A percentile compares a stretch with the other conserved stretches of the same genome.
Evolutionary conservation across 441 rosid species (phyloP).

Genomic region (Adansonia gregorii): DNA sequence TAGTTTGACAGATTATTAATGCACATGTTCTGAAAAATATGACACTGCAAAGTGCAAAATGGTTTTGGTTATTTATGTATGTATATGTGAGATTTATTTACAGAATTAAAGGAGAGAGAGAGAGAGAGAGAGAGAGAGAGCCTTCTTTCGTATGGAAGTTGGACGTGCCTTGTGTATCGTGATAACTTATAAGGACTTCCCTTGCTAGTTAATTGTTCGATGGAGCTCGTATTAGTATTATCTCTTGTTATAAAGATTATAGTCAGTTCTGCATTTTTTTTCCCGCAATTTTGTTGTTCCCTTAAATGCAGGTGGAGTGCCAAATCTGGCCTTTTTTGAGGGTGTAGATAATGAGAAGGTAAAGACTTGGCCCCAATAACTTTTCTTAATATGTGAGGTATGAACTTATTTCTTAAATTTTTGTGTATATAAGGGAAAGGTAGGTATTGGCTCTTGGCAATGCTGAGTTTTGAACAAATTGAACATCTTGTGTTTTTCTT

Average conservation of each 20-base stretch:
- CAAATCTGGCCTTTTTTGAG: conserved; percentile 71
- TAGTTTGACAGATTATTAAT: background rate
- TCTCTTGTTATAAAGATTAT: background rate
- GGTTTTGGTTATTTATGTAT: background rate
- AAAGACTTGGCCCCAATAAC: conserved; percentile 14
- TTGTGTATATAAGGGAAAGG: background rate
- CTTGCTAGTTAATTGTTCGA: background rate
- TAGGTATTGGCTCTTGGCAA: background rate
- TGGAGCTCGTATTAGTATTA: background rate
- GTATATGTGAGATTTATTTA: background rate
- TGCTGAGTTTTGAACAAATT: background rate
- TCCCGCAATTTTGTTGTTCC: background rate
- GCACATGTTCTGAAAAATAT: background rate
- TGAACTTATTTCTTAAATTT: conserved; percentile 6
- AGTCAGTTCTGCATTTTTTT: conserved; percentile 4
- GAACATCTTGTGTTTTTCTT: background rate
- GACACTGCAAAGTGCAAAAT: background rate
- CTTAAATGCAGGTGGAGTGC: conserved; percentile 68
- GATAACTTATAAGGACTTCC: background rate
- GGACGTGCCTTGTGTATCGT: background rate
- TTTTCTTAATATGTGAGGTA: background rate
- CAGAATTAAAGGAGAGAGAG: background rate
- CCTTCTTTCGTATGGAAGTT: background rate
- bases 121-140: background rate
- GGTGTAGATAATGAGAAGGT: conserved; percentile 85